Conservation (phyloP, 1,139 yeast species). For the Lodderomyces orthopsilosis region DNA sequence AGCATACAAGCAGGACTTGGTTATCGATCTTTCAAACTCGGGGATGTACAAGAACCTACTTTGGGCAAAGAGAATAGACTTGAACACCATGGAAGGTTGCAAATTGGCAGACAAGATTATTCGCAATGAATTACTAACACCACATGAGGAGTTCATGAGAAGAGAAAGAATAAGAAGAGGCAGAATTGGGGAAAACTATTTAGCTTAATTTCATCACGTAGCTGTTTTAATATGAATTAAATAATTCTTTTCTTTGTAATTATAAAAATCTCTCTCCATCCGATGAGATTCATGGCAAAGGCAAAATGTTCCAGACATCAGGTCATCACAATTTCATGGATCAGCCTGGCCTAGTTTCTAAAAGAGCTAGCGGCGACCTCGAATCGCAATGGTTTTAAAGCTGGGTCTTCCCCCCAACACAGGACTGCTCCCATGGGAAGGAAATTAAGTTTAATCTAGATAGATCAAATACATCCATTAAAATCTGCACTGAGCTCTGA, state of each 20-base stretch:
- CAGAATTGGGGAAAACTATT: constrained; percentile 44
- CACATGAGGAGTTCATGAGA: constrained; percentile 28
- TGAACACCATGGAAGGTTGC: constrained; percentile 29
- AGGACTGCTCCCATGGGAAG: constrained; percentile 13
- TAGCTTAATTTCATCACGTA: constrained; percentile 15
- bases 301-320: constrained; percentile 68
- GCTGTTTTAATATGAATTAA: background rate
- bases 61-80: constrained; percentile 51
- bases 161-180: constrained; percentile 43
- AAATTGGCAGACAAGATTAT: constrained; percentile 31
- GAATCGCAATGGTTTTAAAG: constrained; percentile 84
- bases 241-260: background rate
- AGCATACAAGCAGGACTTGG: constrained; percentile 23
- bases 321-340: constrained; percentile 81
- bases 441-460: constrained; percentile 23
- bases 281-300: background rate
- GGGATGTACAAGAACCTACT: constrained; percentile 56
- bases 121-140: constrained; percentile 29
- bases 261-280: too few species aligned
- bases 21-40: constrained; percentile 49
- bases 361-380: constrained; percentile 79
- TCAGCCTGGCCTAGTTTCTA: constrained; percentile 45
- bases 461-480: constrained; percentile 15
- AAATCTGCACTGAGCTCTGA: constrained; percentile 7
- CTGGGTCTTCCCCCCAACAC: constrained; percentile 26